phyloP scores from a whole-genome alignment of 129 eudicot genomes.

The Solidago caesia region DNA sequence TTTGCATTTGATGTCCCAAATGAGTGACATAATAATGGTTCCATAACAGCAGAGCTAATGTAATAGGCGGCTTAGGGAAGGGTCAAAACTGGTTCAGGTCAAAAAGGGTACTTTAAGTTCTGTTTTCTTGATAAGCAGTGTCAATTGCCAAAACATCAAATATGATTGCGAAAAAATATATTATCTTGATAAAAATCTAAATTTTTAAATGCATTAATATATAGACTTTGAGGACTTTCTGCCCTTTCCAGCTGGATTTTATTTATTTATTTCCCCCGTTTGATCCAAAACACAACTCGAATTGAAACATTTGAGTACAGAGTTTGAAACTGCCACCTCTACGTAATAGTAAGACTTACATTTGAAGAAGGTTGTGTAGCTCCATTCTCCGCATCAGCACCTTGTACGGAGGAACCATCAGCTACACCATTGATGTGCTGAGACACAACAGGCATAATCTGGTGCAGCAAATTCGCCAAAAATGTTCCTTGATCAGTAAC shows the following conservation, averaged over 20 bases:
- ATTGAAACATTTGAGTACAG: not conserved
- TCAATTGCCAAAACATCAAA: too few relatives aligned
- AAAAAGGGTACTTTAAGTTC: too few relatives aligned
- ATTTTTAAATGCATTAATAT: too few relatives aligned
- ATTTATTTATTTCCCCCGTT: too few relatives aligned
- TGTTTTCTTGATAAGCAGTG: too few relatives aligned
- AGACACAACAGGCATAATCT: slow-evolving; percentile 74
- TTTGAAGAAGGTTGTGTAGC: slow-evolving; percentile 32
- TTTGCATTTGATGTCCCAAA: not conserved
- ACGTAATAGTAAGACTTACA: slow-evolving; percentile 17
- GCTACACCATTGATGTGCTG: slow-evolving; percentile 36
- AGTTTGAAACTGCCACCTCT: not conserved
- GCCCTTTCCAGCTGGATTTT: too few relatives aligned
- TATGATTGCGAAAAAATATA: too few relatives aligned
- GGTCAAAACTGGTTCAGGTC: too few relatives aligned
- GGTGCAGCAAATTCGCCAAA: slow-evolving; percentile 72
- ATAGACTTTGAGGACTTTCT: too few relatives aligned
- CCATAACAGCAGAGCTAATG: not conserved
- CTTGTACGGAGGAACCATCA: slow-evolving; percentile 34
- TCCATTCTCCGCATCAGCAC: slow-evolving; percentile 29
- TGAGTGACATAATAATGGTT: not conserved
- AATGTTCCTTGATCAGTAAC: slow-evolving; percentile 61
- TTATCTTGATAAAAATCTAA: too few relatives aligned
- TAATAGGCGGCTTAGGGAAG: too few relatives aligned
- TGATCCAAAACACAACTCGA: not conserved